Conservation (phyloP, 2,329 filamentous ascomycete species). For the Pseudogymnoascus sp. region DNA sequence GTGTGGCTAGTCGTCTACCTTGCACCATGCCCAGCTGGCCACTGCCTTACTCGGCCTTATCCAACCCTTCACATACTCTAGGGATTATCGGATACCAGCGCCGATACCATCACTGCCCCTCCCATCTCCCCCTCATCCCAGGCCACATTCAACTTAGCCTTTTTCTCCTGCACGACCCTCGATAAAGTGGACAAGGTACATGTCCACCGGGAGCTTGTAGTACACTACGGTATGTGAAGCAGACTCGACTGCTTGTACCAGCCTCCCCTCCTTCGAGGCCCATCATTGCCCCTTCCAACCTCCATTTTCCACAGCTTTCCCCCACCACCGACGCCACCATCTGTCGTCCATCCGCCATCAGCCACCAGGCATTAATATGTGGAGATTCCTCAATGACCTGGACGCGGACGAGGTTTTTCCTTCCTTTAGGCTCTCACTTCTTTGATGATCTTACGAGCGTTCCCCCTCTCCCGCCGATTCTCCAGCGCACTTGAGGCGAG, state of each 20-base stretch:
- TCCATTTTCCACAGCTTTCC: not conserved
- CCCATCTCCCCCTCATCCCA: conserved; percentile 4
- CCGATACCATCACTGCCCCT: conserved; percentile 5
- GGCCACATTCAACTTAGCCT: conserved; percentile 6
- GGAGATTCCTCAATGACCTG: conserved; percentile 1
- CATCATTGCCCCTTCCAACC: conserved; percentile 6
- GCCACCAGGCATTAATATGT: conserved; percentile 5
- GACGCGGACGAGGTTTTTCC: conserved; percentile 6
- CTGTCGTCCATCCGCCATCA: not conserved
- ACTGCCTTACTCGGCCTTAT: conserved; percentile 2
- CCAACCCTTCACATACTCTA: conserved; percentile 1
- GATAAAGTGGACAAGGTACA: not conserved
- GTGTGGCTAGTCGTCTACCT: not conserved
- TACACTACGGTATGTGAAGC: conserved; percentile 5
- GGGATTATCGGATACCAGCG: conserved; percentile 8
- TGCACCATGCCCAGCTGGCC: not conserved
- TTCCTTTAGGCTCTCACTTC: conserved; percentile 6
- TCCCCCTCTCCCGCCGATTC: not conserved
- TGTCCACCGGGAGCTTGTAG: not conserved
- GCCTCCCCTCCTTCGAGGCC: not conserved
- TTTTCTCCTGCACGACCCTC: conserved; percentile 4
- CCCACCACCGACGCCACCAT: conserved; percentile 4
- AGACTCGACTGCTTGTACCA: not conserved
- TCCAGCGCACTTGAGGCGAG: not conserved
- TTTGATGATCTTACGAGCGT: conserved; percentile 1